A percentile compares a stretch with the other conserved stretches of the same genome.
Conservation (phyloP, 345 rosid species). For the Toxicodendron radicans region DNA sequence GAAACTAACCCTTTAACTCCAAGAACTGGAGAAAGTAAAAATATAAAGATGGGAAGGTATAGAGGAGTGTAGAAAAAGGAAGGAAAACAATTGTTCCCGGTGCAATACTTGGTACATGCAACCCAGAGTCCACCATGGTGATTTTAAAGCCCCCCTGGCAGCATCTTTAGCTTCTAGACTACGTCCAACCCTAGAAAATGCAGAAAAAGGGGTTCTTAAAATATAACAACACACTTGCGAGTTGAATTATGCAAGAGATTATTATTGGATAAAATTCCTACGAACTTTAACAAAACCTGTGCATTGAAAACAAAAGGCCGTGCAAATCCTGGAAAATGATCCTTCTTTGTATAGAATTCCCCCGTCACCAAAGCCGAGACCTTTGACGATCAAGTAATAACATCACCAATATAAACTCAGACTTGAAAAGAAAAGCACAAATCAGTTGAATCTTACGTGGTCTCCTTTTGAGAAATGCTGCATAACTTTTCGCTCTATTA, state of each 20-base stretch:
- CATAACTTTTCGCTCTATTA: conserved; percentile 73
- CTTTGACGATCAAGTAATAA: conserved; percentile 37
- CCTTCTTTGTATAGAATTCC: conserved; percentile 75
- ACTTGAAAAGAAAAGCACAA: conserved; percentile 12
- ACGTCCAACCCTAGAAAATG: conserved; percentile 61
- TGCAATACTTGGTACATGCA: conserved; percentile 61
- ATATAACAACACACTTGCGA: background rate
- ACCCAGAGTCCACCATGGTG: conserved; percentile 98
- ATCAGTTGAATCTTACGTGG: conserved; percentile 48
- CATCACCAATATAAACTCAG: conserved; percentile 23
- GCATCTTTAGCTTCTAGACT: conserved; percentile 80
- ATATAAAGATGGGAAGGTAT: background rate
- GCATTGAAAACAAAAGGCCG: conserved; percentile 81
- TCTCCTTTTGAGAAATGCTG: conserved; percentile 71
- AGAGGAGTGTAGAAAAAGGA: background rate
- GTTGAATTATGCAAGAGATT: conserved; percentile 15
- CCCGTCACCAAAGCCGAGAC: conserved; percentile 90
- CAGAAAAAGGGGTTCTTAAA: conserved; percentile 8
- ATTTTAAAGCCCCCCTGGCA: conserved; percentile 86
- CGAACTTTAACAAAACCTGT: conserved; percentile 68
- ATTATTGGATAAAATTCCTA: conserved; percentile 26
- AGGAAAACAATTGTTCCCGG: background rate
- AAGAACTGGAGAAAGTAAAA: background rate
- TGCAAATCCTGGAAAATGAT: conserved; percentile 80
- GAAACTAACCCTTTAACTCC: conserved; percentile 7